These are phyloP conservation scores for Bipolaris sorokiniana DNA, from an alignment of 2,329 filamentous ascomycete species.

Conservation along the genomic window DNA sequence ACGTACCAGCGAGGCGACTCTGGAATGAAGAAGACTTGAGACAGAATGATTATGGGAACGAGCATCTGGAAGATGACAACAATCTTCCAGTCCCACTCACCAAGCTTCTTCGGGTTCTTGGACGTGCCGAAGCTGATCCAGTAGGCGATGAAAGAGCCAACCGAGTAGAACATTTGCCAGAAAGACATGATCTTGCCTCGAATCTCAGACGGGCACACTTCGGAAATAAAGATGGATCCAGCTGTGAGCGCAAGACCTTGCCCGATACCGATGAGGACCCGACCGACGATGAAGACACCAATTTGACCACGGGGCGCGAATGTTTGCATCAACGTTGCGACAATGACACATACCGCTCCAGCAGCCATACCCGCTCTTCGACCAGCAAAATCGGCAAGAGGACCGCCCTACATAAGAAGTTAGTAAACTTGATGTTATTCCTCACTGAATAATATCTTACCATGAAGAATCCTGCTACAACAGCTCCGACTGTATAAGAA, in stretches of 20 bases:
- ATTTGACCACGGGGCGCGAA: conserved; percentile 65
- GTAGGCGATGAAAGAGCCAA: conserved; percentile 67
- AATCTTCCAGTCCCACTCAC: conserved; percentile 76
- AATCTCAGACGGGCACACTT: conserved; percentile 68
- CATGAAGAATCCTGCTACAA: conserved; percentile 72
- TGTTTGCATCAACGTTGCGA: conserved; percentile 72
- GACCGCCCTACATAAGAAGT: conserved; percentile 56
- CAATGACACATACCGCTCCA: conserved; percentile 69
- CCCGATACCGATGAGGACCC: conserved; percentile 72
- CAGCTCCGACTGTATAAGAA: conserved; percentile 72
- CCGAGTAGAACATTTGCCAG: conserved; percentile 71
- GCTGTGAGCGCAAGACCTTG: conserved; percentile 72
- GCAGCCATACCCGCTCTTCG: conserved; percentile 69
- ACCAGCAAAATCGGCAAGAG: conserved; percentile 66
- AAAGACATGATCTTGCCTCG: conserved; percentile 72
- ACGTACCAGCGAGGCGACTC: conserved; percentile 74
- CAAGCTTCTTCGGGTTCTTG: conserved; percentile 61
- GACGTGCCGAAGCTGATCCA: conserved; percentile 70
- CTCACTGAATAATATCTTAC: neutral
- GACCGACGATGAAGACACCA: conserved; percentile 70
- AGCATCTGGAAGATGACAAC: conserved; percentile 75
- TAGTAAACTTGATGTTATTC: neutral
- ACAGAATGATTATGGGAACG: conserved; percentile 67
- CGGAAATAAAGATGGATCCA: conserved; percentile 74
- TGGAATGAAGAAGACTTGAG: conserved; percentile 66